Evolutionary conservation across 1,139 yeast species (phyloP).

Genomic region (Sugiyamaella sp.): DNA sequence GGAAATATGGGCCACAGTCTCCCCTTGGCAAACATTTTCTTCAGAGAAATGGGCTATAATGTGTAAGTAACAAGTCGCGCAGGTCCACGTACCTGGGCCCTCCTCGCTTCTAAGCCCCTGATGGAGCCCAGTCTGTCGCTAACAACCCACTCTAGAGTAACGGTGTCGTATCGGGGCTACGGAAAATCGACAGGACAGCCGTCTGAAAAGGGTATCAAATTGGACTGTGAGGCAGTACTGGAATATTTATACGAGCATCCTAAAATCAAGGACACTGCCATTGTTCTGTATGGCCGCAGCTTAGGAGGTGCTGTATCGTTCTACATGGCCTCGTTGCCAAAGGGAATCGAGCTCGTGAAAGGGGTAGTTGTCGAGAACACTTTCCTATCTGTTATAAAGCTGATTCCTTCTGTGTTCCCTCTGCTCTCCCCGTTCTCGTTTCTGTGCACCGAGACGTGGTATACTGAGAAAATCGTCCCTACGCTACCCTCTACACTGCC

Average conservation of each 20-base stretch:
- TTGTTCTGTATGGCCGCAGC: slow-evolving; percentile 84
- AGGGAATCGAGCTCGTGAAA: slow-evolving; percentile 51
- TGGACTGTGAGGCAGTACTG: slow-evolving; percentile 78
- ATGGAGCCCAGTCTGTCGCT: background rate
- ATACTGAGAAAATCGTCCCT: slow-evolving; percentile 65
- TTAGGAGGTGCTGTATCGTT: slow-evolving; percentile 95
- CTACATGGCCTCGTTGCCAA: slow-evolving; percentile 62
- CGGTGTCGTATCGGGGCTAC: slow-evolving; percentile 90
- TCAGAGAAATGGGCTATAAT: slow-evolving; percentile 66
- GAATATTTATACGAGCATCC: slow-evolving; percentile 57
- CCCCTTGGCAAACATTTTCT: slow-evolving; percentile 78
- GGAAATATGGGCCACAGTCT: slow-evolving; percentile 95
- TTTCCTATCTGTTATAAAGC: slow-evolving; percentile 73
- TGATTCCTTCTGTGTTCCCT: slow-evolving; percentile 69
- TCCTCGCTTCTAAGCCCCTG: background rate
- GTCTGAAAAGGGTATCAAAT: slow-evolving; percentile 75
- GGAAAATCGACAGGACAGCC: slow-evolving; percentile 84
- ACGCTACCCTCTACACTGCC: slow-evolving; percentile 60
- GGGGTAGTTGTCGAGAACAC: slow-evolving; percentile 86
- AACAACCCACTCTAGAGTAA: slow-evolving; percentile 44
- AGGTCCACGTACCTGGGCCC: background rate
- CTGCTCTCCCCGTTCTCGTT: too few species aligned
- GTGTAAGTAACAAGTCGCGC: slow-evolving; percentile 45
- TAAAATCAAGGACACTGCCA: slow-evolving; percentile 53
- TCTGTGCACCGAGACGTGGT: slow-evolving; percentile 83